Conservation (phyloP, 2,329 filamentous ascomycete species). For the Fusarium pseudograminearum region DNA sequence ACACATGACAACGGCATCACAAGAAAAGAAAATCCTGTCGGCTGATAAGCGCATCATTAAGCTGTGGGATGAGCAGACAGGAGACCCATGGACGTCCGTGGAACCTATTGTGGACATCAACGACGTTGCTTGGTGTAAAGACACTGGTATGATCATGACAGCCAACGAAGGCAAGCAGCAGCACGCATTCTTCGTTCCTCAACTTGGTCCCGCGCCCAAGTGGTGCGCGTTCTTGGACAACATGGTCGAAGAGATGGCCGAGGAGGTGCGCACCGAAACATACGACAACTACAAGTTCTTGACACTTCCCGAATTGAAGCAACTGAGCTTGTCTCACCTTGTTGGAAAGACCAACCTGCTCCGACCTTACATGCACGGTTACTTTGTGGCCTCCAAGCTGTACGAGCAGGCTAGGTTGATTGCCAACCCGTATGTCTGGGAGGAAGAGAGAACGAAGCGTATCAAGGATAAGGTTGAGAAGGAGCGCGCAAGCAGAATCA, state of each 20-base stretch:
- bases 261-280: conserved; percentile 80
- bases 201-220: conserved; percentile 89
- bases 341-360: conserved; percentile 91
- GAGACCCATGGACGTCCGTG: conserved; percentile 93
- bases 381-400: conserved; percentile 93
- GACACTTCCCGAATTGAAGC: conserved; percentile 85
- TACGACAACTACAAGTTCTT: conserved; percentile 99
- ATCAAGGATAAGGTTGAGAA: conserved; percentile 97
- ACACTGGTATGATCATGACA: conserved; percentile 94
- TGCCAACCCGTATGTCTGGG: conserved; percentile 92
- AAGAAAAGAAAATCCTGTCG: conserved; percentile 88
- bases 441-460: conserved; percentile 90
- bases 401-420: conserved; percentile 96
- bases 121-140: conserved; percentile 90
- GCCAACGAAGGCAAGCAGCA: conserved; percentile 97
- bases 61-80: conserved; percentile 87
- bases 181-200: conserved; percentile 94
- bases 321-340: conserved; percentile 87
- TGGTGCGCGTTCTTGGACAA: conserved; percentile 99
- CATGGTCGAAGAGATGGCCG: conserved; percentile 98
- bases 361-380: conserved; percentile 98
- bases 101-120: conserved; percentile 96
- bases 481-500: conserved; percentile 93
- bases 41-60: conserved; percentile 97
- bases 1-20: conserved; percentile 76